A percentile compares a stretch with the other conserved stretches of the same genome.
Conservation (phyloP, 2,329 filamentous ascomycete species). For the Fusarium beomiforme region DNA sequence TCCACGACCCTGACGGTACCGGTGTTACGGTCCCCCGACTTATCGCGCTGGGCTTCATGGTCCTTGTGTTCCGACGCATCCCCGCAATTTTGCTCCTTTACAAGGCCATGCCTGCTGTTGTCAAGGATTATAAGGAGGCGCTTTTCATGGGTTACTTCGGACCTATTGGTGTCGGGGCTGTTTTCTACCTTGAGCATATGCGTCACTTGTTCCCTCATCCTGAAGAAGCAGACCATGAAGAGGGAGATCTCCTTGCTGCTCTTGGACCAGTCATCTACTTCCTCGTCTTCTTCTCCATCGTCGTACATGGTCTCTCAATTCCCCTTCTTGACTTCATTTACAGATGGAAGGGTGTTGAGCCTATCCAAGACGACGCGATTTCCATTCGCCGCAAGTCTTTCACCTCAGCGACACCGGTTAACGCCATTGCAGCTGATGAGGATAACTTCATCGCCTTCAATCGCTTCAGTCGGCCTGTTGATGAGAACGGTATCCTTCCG, state of each 20-base stretch:
- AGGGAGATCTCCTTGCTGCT: constrained; percentile 49
- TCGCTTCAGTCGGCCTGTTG: constrained; percentile 55
- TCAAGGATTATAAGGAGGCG: constrained; percentile 65
- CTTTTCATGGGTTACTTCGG: constrained; percentile 76
- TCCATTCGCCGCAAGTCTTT: constrained; percentile 52
- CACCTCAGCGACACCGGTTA: constrained; percentile 46
- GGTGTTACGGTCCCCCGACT: constrained; percentile 63
- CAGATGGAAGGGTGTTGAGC: constrained; percentile 46
- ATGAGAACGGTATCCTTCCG: neutral
- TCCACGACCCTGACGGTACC: constrained; percentile 61
- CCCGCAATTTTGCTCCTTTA: constrained; percentile 64
- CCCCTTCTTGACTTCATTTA: constrained; percentile 43
- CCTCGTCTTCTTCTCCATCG: constrained; percentile 47
- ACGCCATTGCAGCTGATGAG: constrained; percentile 51
- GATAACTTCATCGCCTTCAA: constrained; percentile 58
- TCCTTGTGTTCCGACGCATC: constrained; percentile 65
- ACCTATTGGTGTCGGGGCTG: constrained; percentile 79
- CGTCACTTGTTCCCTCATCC: constrained; percentile 53
- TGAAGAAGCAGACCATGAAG: constrained; percentile 48
- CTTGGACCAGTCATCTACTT: constrained; percentile 55
- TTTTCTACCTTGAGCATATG: constrained; percentile 74
- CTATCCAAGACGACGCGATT: constrained; percentile 55
- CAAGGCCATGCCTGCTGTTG: constrained; percentile 63
- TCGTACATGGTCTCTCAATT: constrained; percentile 54
- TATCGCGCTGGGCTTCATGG: constrained; percentile 61